Percentiles rank a stretch among this genome's conserved stretches.
Evolutionary conservation across 306 rosid genomes (phyloP).

Genomic region (Styphnolobium japonicum): DNA sequence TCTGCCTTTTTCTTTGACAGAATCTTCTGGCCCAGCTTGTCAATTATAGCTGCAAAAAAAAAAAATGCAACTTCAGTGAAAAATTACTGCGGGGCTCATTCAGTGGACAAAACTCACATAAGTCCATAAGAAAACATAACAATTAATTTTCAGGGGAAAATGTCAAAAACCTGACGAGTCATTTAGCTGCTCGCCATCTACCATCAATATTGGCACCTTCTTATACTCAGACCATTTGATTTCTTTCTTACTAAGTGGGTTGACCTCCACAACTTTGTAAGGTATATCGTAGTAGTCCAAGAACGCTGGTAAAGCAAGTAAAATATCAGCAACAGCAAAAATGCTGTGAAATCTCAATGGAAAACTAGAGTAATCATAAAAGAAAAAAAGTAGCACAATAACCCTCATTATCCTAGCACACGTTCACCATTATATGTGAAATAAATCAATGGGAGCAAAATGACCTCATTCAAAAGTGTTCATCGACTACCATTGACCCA

Average conservation of each 20-base stretch:
- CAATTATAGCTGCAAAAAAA: constrained; percentile 69
- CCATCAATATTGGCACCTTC: constrained; percentile 94
- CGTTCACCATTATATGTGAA: background rate
- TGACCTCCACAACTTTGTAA: constrained; percentile 90
- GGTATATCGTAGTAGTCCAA: constrained; percentile 90
- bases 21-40: constrained; percentile 56
- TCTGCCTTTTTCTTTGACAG: constrained; percentile 33
- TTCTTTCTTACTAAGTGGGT: constrained; percentile 94
- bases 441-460: background rate
- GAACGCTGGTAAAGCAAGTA: constrained; percentile 61
- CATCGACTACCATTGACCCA: background rate
- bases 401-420: background rate
- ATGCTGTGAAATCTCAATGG: background rate
- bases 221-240: constrained; percentile 91
- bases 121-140: constrained; percentile 8
- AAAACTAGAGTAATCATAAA: background rate
- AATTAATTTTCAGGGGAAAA: background rate
- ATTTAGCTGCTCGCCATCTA: constrained; percentile 86
- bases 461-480: background rate
- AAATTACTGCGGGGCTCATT: background rate
- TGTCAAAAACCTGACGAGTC: constrained; percentile 85
- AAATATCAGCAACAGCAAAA: constrained; percentile 19
- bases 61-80: background rate
- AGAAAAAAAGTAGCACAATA: background rate
- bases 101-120: background rate